Percentiles rank a stretch among this genome's conserved stretches.
These are phyloP conservation scores for Sporothrix curviconia DNA, from an alignment of 2,329 filamentous ascomycete genomes.

Conservation along the genomic window DNA sequence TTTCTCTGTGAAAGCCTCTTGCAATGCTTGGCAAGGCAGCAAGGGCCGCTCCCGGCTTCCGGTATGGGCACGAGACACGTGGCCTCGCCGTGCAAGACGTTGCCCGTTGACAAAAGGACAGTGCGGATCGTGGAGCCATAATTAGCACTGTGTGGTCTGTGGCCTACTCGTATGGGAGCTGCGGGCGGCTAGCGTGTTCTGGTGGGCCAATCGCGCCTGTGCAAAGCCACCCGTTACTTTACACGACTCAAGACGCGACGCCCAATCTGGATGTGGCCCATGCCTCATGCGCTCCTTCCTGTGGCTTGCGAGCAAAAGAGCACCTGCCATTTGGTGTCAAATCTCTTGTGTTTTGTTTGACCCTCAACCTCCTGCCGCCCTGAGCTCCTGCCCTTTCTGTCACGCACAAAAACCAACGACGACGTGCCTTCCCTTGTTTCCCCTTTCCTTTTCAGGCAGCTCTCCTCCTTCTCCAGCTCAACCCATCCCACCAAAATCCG, in stretches of 20 bases:
- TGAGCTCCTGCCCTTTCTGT: not conserved
- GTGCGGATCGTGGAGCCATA: not conserved
- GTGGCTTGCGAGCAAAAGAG: constrained; percentile 2
- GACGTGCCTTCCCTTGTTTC: not conserved
- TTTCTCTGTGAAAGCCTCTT: too few relatives aligned
- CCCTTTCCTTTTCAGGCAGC: not conserved
- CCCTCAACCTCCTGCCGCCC: not conserved
- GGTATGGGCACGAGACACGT: not conserved
- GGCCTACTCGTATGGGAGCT: not conserved
- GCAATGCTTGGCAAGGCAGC: not conserved
- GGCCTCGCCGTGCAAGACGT: not conserved
- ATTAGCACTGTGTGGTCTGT: not conserved
- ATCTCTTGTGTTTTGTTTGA: not conserved
- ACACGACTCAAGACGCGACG: constrained; percentile 19
- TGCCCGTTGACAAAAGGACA: not conserved
- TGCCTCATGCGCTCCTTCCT: not conserved
- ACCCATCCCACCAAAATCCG: too few relatives aligned
- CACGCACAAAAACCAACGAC: constrained; percentile 1
- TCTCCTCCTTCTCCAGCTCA: not conserved
- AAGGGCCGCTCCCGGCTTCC: not conserved
- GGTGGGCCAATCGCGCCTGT: constrained; percentile 13
- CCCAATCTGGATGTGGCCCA: constrained; percentile 1
- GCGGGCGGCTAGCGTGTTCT: constrained; percentile 11
- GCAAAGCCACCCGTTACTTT: constrained; percentile 16
- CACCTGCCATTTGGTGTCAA: not conserved